phyloP scores from a whole-genome alignment of 768 basidiomycete species.

The Cyathus striatus region DNA sequence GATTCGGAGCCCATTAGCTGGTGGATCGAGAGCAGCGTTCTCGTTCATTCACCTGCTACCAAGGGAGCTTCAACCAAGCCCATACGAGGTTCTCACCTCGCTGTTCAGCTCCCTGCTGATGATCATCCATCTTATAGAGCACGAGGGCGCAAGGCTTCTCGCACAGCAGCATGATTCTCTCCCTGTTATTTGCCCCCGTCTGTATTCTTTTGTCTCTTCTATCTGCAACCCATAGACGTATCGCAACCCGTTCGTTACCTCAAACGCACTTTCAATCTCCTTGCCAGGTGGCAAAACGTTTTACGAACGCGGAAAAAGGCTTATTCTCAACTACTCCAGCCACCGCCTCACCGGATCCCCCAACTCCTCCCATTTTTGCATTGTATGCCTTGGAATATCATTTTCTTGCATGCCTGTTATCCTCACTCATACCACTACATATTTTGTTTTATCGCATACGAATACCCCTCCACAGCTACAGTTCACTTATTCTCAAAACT shows the following conservation, averaged over 20 bases:
- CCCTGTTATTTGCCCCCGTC: constrained; percentile 3
- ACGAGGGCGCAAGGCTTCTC: constrained; percentile 38
- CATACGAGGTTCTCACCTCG: constrained; percentile 6
- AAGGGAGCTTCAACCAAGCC: constrained; percentile 4
- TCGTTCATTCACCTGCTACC: constrained; percentile 7
- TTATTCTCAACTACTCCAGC: constrained; percentile 8
- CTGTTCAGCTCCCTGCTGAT: constrained; percentile 10
- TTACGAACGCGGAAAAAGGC: constrained; percentile 9
- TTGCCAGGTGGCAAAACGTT: constrained; percentile 2
- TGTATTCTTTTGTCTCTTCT: background rate
- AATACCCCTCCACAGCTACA: constrained; percentile 1
- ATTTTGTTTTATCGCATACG: constrained; percentile 1
- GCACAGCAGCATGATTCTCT: constrained; percentile 23
- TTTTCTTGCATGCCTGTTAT: constrained; percentile 3
- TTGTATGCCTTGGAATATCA: constrained; percentile 9
- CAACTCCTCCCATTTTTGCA: constrained; percentile 6
- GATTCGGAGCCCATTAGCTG: constrained; percentile 13
- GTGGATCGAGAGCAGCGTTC: constrained; percentile 13
- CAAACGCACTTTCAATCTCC: constrained; percentile 3
- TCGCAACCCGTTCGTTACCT: constrained; percentile 4
- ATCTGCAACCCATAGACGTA: background rate
- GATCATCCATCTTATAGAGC: constrained; percentile 30
- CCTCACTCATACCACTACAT: constrained; percentile 3
- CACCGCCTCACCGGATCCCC: too few species aligned
- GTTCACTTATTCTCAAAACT: background rate